These are phyloP conservation scores for Xylaria acuta DNA, from an alignment of 495 filamentous ascomycete genomes.

Conservation along the genomic window DNA sequence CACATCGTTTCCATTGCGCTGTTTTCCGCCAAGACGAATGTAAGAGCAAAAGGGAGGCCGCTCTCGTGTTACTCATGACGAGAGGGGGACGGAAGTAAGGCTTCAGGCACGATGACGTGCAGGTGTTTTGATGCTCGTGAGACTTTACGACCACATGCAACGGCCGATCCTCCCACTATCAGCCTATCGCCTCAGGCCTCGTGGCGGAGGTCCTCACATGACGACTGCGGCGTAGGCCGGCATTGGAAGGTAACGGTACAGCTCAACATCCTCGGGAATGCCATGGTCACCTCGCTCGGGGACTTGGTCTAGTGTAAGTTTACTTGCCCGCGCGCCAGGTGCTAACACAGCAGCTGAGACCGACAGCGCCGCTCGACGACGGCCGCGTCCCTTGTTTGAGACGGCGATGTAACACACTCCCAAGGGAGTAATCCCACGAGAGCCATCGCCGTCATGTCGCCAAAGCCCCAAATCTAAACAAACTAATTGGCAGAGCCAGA, in stretches of 20 bases:
- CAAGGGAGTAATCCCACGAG: background rate
- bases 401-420: constrained; percentile 4
- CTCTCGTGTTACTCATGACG: background rate
- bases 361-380: background rate
- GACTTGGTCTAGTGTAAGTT: background rate
- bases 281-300: background rate
- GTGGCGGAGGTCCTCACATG: constrained; percentile 18
- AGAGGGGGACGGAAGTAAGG: background rate
- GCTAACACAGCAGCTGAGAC: constrained; percentile 2
- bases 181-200: constrained; percentile 21
- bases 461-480: background rate
- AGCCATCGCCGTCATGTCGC: background rate
- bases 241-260: constrained; percentile 8
- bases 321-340: background rate
- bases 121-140: constrained; percentile 1
- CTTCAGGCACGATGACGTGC: constrained; percentile 18
- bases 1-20: background rate
- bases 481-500: background rate
- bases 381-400: background rate
- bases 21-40: background rate
- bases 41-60: background rate
- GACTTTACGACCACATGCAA: constrained; percentile 12
- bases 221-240: background rate
- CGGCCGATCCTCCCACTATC: background rate
- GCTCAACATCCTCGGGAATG: background rate